Base-by-base conservation (phyloP, 2,329 filamentous ascomycete genomes). In the Davidsoniella neocaledoniae region DNA sequence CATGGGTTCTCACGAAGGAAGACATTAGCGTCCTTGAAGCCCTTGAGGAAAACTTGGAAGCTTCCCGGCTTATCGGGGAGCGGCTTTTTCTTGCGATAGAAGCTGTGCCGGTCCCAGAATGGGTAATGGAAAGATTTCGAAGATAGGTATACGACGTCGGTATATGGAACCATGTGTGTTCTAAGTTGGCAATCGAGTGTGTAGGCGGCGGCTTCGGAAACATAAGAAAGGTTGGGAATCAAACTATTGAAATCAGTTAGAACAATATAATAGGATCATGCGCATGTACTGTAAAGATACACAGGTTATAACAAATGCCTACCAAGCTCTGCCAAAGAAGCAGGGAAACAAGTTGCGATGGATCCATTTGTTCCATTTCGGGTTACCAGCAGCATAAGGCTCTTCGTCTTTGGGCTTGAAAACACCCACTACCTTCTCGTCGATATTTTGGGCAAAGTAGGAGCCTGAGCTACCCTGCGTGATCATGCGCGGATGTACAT, bases 321-420 rank as follows among this genome's bases (percentile, higher is more conserved):
- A 79, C 75, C 87, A 96, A 43, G 90, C 88, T 59, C 91, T 74
- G 16, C 91, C 91, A 59, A 98, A 98, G 65, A 86, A 95, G 67
- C 93, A 98, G 7, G 91, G 91, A 58, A 98, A 96, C 56, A 98
- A 63, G 63, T 98, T 98, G 55, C 91, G 76, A 64, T 98, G 91
- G 68, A 98, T 88, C 91, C 91, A 98, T 66, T 98, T 98, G 58
- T 93, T 96, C 90, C 90, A 96, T 64, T 98, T 98, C 5, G 91
- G 91, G 61, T 98, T 98, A 57, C 86, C 83, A 29, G 86, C 91
- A 1, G 91, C 91, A 61, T 95, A 98, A 1, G 91, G 91, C 64
- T 98, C 93, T 67, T 98, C 91, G 58, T 98, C 91, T 66, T 98
- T 98, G 40, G 91, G 91, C 64, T 98, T 98, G 68, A 98, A 98